Evolutionary conservation across 2,329 filamentous ascomycete species (phyloP).

Genomic region (Sphaerostilbella broomeana): DNA sequence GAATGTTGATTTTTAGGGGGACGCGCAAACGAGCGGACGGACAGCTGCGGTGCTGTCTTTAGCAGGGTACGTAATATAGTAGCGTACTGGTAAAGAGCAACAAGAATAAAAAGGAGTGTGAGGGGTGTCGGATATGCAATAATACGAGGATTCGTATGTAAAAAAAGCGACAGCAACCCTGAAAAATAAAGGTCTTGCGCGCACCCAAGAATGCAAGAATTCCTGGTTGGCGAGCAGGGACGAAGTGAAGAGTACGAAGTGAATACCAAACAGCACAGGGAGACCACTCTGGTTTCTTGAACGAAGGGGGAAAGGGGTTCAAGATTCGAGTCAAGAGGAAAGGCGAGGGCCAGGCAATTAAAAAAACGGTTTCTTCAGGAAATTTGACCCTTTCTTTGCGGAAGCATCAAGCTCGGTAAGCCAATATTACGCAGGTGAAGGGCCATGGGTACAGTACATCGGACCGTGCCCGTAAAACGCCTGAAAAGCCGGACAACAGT

Average conservation of each 20-base stretch:
- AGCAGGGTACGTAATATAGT: constrained; percentile 13
- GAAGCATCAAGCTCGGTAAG: neutral
- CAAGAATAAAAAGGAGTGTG: constrained; percentile 17
- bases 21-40: constrained; percentile 35
- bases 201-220: constrained; percentile 8
- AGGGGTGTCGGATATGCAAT: constrained; percentile 31
- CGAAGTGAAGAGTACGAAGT: constrained; percentile 11
- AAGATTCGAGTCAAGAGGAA: constrained; percentile 13
- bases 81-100: too few species aligned
- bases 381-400: constrained; percentile 20
- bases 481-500: too few species aligned
- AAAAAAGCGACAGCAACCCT: constrained; percentile 16
- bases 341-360: constrained; percentile 25
- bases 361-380: constrained; percentile 22
- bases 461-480: neutral
- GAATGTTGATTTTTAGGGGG: constrained; percentile 15
- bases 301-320: constrained; percentile 7
- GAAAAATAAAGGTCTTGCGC: constrained; percentile 27
- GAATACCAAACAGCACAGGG: neutral
- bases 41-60: constrained; percentile 21
- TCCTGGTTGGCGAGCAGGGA: constrained; percentile 19
- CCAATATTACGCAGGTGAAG: too few species aligned
- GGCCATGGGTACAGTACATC: neutral
- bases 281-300: neutral
- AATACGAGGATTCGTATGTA: constrained; percentile 24